Percentiles rank a stretch among this genome's conserved stretches.
These are phyloP conservation scores for Schizosaccharomyces osmophilus DNA, from an alignment of 805 yeast genomes.

Conservation along the genomic window DNA sequence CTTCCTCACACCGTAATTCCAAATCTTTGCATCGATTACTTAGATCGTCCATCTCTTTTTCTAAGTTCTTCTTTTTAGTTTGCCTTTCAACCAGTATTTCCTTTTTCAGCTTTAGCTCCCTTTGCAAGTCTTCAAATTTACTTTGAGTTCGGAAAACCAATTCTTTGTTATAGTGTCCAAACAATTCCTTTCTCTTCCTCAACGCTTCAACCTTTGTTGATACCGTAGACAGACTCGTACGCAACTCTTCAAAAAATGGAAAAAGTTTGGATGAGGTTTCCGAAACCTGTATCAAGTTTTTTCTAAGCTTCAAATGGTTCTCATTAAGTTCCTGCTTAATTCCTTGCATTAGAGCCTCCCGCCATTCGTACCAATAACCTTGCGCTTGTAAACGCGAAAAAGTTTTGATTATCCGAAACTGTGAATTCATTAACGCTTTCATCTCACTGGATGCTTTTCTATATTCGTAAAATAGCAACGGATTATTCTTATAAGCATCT, in stretches of 20 bases:
- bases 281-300: not conserved
- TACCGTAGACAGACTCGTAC: no score
- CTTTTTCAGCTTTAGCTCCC: not conserved
- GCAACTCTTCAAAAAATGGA: not conserved
- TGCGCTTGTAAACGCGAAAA: conserved; percentile 29
- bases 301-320: conserved; percentile 6
- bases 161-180: not conserved
- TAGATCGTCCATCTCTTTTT: not conserved
- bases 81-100: not conserved
- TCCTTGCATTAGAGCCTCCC: conserved; percentile 26
- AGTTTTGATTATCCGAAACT: conserved; percentile 26
- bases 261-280: not conserved
- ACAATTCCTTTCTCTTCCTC: not conserved
- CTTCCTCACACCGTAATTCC: not conserved
- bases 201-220: not conserved
- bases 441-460: conserved; percentile 19
- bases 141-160: not conserved
- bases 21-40: not conserved
- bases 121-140: not conserved
- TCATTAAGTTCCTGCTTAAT: conserved; percentile 12
- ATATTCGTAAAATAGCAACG: conserved; percentile 26
- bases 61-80: not conserved
- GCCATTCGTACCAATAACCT: conserved; percentile 40
- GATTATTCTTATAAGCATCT: conserved; percentile 24
- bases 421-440: conserved; percentile 21